Base-by-base conservation (phyloP, 768 basidiomycete species). In the Dentipellis sp. region DNA sequence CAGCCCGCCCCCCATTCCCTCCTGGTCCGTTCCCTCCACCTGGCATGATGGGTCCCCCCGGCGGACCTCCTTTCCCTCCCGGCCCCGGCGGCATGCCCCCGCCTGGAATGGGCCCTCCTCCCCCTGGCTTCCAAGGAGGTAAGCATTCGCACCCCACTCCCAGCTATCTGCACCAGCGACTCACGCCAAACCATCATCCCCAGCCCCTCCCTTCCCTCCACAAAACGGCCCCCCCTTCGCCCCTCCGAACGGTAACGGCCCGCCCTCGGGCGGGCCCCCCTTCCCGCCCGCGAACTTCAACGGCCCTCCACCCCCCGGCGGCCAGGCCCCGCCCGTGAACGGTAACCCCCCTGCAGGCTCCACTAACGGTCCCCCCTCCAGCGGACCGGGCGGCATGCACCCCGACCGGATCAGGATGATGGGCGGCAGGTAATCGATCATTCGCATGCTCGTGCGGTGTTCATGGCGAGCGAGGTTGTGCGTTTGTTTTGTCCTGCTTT, bases 381-480 rank as follows among this genome's bases (percentile, higher is more conserved):
- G 58, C 17, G 78, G 78, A 17, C 83, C 85, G 45, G 81, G 76
- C n/a, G 78, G 77, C n/a, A 91, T 92, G 61, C 90, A 92, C 67
- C 90, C 90, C 10, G 90, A 92, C 69, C 79, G 90, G 57, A 63
- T 88, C 68, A 77, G 88, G 57, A 91, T 92, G 89, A 82, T 92
- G 84, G 77, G 69, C 53, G 65, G 67, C 52, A 53, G 63, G 51
- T 52, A 52, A 29, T n/a, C n/a, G 36, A 52, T 11, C 40, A 11
- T 42, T 42, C 17, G 40, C 17, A 42, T 42, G n/a, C n/a, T n/a
- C n/a, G n/a, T n/a, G n/a, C n/a, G n/a, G n/a, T 17, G 40, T 42
- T 42, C 14, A 11, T 42, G 29, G 29, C 29, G 29, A 29, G 29
- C 29, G 29, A 29, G 29, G 29, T 29, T 29, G 6, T 29, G 29